Evolutionary conservation across 1,284 basidiomycete species (phyloP).

Genomic region (Tylopilus orsonianus): DNA sequence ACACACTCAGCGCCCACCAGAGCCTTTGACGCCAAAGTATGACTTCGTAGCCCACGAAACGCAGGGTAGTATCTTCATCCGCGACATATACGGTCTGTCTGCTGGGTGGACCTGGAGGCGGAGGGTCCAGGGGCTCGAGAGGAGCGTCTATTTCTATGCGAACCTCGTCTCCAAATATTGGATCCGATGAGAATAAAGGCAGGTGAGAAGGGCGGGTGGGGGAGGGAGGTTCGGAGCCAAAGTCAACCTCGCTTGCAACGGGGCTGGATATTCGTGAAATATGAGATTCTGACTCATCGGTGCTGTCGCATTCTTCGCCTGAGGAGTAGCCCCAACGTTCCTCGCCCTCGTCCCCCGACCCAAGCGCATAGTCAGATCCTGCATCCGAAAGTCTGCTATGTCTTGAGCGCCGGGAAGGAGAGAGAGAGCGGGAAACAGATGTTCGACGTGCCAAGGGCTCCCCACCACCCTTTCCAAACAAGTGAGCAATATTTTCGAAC

Average conservation of each 20-base stretch:
- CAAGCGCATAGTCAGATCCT: constrained; percentile 57
- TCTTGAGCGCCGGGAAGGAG: constrained; percentile 51
- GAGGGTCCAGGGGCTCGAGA: constrained; percentile 58
- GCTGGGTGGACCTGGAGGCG: constrained; percentile 74
- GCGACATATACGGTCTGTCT: constrained; percentile 86
- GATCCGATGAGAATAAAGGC: constrained; percentile 70
- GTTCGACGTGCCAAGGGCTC: constrained; percentile 46
- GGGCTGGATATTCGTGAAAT: constrained; percentile 35
- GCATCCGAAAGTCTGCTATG: constrained; percentile 55
- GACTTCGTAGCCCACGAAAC: constrained; percentile 88
- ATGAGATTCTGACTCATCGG: constrained; percentile 33
- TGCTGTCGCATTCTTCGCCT: constrained; percentile 58
- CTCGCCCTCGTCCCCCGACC: constrained; percentile 51
- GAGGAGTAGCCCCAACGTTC: constrained; percentile 83
- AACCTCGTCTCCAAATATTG: constrained; percentile 76
- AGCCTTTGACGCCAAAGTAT: constrained; percentile 61
- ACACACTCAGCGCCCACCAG: constrained; percentile 74
- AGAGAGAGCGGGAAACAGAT: constrained; percentile 56
- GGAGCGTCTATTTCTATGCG: constrained; percentile 75
- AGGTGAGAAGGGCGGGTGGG: constrained; percentile 50
- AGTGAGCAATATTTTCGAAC: constrained; percentile 65
- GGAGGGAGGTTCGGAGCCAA: constrained; percentile 67
- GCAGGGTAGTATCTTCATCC: constrained; percentile 90
- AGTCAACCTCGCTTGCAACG: constrained; percentile 59
- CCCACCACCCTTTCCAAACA: constrained; percentile 57